phyloP scores from a whole-genome alignment of 345 rosid species.

The Psidium friedrichsthalianum region DNA sequence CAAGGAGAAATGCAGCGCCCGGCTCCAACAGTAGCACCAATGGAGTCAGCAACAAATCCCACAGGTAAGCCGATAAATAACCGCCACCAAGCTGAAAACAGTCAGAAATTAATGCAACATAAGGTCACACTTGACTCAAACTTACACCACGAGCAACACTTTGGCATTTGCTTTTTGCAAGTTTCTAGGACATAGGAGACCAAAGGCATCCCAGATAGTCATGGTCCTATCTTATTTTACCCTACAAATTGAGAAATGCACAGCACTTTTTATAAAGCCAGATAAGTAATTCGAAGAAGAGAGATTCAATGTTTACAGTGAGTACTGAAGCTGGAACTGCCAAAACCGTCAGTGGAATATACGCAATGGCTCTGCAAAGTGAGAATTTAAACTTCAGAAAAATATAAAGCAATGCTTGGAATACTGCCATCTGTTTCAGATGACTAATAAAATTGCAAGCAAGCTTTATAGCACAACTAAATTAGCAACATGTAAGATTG shows the following conservation, averaged over 20 bases:
- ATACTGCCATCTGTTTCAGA: background rate
- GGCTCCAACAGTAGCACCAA: conserved; percentile 89
- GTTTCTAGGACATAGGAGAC: background rate
- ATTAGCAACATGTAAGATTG: background rate
- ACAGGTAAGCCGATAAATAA: conserved; percentile 87
- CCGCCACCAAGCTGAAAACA: conserved; percentile 90
- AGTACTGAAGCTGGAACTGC: conserved; percentile 99
- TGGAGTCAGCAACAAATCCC: conserved; percentile 91
- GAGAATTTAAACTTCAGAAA: background rate
- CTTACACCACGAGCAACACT: background rate
- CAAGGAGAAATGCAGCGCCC: conserved; percentile 94
- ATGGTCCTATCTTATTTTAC: background rate
- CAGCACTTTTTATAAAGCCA: background rate
- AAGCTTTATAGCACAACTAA: background rate
- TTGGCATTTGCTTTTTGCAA: background rate
- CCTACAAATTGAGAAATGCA: background rate
- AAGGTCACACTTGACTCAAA: background rate
- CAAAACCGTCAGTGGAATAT: conserved; percentile 86
- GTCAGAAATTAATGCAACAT: background rate
- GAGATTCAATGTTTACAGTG: conserved; percentile 45
- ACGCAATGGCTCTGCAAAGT: conserved; percentile 76
- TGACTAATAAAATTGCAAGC: background rate
- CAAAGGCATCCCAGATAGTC: background rate
- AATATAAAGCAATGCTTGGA: background rate
- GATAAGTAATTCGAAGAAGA: background rate